Conservation (phyloP, 2,329 filamentous ascomycete species). For the Laburnicola sp. region DNA sequence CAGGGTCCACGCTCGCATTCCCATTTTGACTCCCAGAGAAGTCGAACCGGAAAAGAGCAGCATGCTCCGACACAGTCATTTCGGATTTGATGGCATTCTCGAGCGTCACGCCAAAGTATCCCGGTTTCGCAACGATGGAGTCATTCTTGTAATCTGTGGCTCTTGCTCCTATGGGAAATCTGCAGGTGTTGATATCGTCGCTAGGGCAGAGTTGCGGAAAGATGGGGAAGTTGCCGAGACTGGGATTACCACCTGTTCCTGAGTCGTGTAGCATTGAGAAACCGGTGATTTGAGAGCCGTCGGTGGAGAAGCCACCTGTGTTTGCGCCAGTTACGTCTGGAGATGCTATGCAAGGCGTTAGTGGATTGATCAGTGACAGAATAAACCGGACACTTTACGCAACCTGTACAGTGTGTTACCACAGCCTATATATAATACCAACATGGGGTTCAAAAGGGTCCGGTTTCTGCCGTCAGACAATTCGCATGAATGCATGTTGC, state of each 20-base stretch:
- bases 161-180: constrained; percentile 55
- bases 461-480: too few species aligned
- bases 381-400: constrained; percentile 14
- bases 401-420: not conserved
- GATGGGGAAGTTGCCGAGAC: constrained; percentile 72
- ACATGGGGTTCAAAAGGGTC: too few species aligned
- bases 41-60: constrained; percentile 63
- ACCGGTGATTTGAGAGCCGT: constrained; percentile 48
- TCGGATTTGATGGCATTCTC: constrained; percentile 60
- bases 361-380: constrained; percentile 43
- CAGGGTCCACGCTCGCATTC: constrained; percentile 50
- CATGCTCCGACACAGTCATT: constrained; percentile 64
- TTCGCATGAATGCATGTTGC: not conserved
- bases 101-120: constrained; percentile 63
- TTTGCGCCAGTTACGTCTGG: constrained; percentile 55
- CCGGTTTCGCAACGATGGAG: constrained; percentile 59
- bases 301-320: constrained; percentile 60
- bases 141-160: constrained; percentile 54
- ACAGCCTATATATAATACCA: too few species aligned
- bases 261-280: constrained; percentile 46
- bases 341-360: constrained; percentile 50
- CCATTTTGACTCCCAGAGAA: constrained; percentile 48
- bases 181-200: constrained; percentile 64
- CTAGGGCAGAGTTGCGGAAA: constrained; percentile 68
- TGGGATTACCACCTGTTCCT: constrained; percentile 54